Percentiles rank a stretch among this genome's conserved stretches.
Evolutionary conservation across 2,329 filamentous ascomycete species (phyloP).

Genomic region (Clarireedia homoeocarpa): DNA sequence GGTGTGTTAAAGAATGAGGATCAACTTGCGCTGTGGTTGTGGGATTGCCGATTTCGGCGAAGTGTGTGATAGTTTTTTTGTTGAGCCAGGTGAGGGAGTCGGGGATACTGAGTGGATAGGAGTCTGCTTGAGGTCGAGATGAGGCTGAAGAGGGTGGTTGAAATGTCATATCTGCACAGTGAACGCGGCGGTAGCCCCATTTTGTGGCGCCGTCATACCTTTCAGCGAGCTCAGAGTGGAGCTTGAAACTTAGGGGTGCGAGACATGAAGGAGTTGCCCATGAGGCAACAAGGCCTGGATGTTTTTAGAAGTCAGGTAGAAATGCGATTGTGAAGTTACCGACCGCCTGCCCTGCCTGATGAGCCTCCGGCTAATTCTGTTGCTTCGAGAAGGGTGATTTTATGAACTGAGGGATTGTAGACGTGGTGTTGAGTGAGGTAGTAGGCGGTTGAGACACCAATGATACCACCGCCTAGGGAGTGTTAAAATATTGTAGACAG

Average conservation of each 20-base stretch:
- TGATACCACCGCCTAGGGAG: conserved; percentile 64
- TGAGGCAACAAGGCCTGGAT: conserved; percentile 55
- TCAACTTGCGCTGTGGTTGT: background rate
- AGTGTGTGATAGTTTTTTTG: background rate
- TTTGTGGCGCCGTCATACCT: conserved; percentile 66
- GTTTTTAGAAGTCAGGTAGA: background rate
- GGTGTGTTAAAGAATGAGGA: background rate
- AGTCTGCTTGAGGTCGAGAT: too few species aligned
- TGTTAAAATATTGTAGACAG: background rate
- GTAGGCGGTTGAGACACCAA: conserved; percentile 81
- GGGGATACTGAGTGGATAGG: too few species aligned
- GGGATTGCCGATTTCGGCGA: background rate
- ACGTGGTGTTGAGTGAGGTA: conserved; percentile 76
- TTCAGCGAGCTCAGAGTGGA: conserved; percentile 72
- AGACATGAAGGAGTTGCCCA: conserved; percentile 84
- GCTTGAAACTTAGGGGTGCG: conserved; percentile 72
- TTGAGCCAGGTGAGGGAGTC: background rate
- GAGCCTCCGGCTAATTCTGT: conserved; percentile 75
- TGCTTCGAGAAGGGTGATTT: conserved; percentile 56
- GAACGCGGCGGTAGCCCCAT: conserved; percentile 79
- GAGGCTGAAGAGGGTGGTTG: background rate
- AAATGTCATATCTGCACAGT: conserved; percentile 44
- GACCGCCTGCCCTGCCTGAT: conserved; percentile 83
- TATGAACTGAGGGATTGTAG: conserved; percentile 66
- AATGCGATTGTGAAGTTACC: background rate